phyloP scores from a whole-genome alignment of 129 eudicot species.

The Logfia minima region DNA sequence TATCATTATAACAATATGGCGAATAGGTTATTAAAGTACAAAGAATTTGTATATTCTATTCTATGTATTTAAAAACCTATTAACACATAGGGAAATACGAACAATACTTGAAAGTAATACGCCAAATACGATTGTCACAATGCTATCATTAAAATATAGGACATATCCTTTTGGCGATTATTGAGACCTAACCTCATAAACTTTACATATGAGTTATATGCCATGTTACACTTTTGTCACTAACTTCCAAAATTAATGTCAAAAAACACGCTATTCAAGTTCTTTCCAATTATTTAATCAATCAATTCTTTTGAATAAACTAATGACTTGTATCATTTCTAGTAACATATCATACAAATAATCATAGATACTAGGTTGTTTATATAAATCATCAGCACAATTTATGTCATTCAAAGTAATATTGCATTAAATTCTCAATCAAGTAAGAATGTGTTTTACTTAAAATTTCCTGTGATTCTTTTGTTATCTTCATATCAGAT shows the following conservation, averaged over 20 bases:
- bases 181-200: conserved; percentile 9
- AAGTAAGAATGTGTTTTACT: too few relatives aligned
- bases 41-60: too few relatives aligned
- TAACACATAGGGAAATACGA: too few relatives aligned
- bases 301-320: not conserved
- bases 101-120: too few relatives aligned
- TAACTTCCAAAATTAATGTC: conserved; percentile 26
- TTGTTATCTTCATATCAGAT: too few relatives aligned
- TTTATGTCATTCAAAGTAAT: not conserved
- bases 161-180: conserved; percentile 10
- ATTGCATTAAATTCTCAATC: too few relatives aligned
- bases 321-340: not conserved
- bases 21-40: too few relatives aligned
- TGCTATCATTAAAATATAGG: not conserved
- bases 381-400: not conserved
- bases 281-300: not conserved
- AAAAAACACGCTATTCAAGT: conserved; percentile 26
- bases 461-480: too few relatives aligned
- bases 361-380: not conserved
- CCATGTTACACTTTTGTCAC: conserved; percentile 31
- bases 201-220: not conserved
- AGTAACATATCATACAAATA: not conserved
- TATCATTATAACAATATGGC: too few relatives aligned
- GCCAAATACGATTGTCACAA: too few relatives aligned
- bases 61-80: too few relatives aligned